These are phyloP conservation scores for Neodidymelliopsis sp. DNA, from an alignment of 2,329 filamentous ascomycete species.

Conservation along the genomic window DNA sequence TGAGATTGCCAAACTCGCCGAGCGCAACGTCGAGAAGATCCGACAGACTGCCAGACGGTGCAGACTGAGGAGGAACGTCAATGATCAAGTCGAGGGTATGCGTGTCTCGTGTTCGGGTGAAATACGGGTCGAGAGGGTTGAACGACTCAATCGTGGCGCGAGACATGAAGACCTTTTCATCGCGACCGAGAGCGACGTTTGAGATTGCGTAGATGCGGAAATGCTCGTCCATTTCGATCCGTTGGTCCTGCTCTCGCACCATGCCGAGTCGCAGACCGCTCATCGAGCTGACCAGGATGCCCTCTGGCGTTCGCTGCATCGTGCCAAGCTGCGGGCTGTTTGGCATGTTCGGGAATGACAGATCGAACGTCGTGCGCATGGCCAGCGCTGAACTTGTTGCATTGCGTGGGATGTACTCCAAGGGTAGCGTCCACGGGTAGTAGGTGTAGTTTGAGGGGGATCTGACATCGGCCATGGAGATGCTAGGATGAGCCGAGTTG, in stretches of 20 bases:
- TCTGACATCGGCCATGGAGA: conserved; percentile 61
- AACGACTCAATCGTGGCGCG: conserved; percentile 72
- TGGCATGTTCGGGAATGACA: conserved; percentile 68
- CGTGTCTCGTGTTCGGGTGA: conserved; percentile 77
- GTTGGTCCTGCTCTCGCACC: conserved; percentile 65
- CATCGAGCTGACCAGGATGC: conserved; percentile 67
- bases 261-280: conserved; percentile 70
- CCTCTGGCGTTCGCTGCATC: conserved; percentile 65
- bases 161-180: conserved; percentile 85
- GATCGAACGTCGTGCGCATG: conserved; percentile 73
- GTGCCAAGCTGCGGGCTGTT: conserved; percentile 58
- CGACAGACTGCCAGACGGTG: conserved; percentile 23
- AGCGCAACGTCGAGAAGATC: conserved; percentile 34
- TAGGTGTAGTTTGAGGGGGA: conserved; percentile 80
- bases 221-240: conserved; percentile 49
- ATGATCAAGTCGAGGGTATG: conserved; percentile 77
- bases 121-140: conserved; percentile 82
- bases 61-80: conserved; percentile 54
- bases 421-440: conserved; percentile 92
- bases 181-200: conserved; percentile 80
- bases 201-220: conserved; percentile 84
- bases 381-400: conserved; percentile 79
- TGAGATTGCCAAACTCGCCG: conserved; percentile 34
- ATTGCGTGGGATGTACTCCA: conserved; percentile 74
- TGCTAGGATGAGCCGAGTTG: conserved; percentile 61